Conservation (phyloP, 169 alveolate genomes). For the Eimeria sp. region DNA sequence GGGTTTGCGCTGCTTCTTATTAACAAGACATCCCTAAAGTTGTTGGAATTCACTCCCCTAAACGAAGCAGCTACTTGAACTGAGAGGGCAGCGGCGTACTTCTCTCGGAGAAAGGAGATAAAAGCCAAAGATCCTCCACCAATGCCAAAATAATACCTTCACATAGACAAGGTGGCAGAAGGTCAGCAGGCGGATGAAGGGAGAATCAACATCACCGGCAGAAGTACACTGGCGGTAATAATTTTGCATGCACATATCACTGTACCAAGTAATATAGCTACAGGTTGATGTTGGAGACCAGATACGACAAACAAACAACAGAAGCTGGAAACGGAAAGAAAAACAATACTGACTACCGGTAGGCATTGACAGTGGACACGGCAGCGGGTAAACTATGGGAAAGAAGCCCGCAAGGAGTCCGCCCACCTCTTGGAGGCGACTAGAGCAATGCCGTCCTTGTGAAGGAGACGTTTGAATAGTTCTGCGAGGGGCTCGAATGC, state of each 20-base stretch:
- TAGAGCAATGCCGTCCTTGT: conserved; percentile 35
- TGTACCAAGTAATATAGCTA: neutral
- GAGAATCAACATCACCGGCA: neutral
- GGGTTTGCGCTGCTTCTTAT: neutral
- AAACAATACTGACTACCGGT: too few species aligned
- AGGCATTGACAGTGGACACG: neutral
- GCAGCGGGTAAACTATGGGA: neutral
- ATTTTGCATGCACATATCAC: neutral
- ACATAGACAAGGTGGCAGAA: neutral
- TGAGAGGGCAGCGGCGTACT: neutral
- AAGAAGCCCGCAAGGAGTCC: neutral
- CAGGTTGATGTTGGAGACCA: neutral
- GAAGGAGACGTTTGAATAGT: neutral
- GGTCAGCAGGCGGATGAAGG: neutral
- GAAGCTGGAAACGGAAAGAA: neutral
- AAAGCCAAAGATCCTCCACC: conserved; percentile 69
- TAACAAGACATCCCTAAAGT: conserved; percentile 40
- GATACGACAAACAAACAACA: neutral
- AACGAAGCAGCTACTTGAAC: conserved; percentile 27
- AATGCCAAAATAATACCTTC: conserved; percentile 57
- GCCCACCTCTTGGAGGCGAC: conserved; percentile 64
- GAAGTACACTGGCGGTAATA: neutral
- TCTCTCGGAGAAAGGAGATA: conserved; percentile 25
- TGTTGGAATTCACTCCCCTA: conserved; percentile 26
- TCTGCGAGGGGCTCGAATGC: conserved; percentile 53